Conservation (phyloP, 1,139 yeast species). For the Saccharomyces pastorianus region DNA sequence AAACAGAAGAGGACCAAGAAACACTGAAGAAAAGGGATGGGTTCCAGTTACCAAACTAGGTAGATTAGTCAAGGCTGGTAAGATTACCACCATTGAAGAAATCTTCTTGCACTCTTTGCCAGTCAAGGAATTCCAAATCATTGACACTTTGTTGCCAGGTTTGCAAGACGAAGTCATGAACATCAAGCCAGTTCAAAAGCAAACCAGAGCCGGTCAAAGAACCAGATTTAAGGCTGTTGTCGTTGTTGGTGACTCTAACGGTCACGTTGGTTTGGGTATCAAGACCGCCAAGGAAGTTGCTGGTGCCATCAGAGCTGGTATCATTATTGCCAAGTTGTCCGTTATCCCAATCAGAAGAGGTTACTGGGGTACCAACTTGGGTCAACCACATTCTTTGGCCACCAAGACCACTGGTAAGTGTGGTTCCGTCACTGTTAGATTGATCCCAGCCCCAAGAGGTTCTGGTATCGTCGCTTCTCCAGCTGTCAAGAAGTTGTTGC, state of each 20-base stretch:
- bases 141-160: constrained; percentile 92
- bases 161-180: constrained; percentile 98
- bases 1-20: constrained; percentile 59
- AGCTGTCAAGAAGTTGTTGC: constrained; percentile 97
- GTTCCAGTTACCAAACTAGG: constrained; percentile 99
- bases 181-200: constrained; percentile 99
- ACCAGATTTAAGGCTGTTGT: constrained; percentile 99
- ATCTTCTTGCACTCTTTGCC: constrained; percentile 99
- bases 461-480: constrained; percentile 99
- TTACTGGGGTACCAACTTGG: constrained; percentile 99
- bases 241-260: constrained; percentile 98
- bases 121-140: constrained; percentile 98
- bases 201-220: constrained; percentile 99
- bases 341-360: constrained; percentile 99
- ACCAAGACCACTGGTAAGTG: constrained; percentile 98
- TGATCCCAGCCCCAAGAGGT: constrained; percentile 99
- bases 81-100: constrained; percentile 93
- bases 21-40: constrained; percentile 98
- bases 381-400: constrained; percentile 98
- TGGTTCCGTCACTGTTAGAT: constrained; percentile 97
- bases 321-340: constrained; percentile 96
- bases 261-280: constrained; percentile 99
- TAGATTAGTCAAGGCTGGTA: constrained; percentile 98
- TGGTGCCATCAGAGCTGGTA: constrained; percentile 99
- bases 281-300: constrained; percentile 99